Conservation (phyloP, 1,284 basidiomycete genomes). For the Rhodotorula sp. region DNA sequence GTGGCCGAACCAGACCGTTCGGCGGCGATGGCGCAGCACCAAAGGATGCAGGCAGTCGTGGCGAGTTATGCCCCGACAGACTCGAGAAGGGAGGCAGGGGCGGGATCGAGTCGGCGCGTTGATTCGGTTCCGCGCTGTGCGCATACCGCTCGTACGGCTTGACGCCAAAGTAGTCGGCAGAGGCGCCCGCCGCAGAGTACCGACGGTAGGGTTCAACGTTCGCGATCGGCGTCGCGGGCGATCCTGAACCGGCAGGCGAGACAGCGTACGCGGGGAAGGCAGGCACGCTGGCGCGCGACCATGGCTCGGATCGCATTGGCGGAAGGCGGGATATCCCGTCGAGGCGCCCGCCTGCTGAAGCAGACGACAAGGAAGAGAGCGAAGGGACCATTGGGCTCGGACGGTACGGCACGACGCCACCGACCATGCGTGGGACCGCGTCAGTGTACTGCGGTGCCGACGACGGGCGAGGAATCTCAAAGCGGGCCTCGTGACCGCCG, state of each 20-base stretch:
- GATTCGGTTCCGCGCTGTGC: not conserved
- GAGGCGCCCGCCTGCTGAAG: not conserved
- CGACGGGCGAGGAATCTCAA: not conserved
- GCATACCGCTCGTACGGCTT: conserved; percentile 14
- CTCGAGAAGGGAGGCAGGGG: not conserved
- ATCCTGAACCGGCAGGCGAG: conserved; percentile 10
- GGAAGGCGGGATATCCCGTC: not conserved
- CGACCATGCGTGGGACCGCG: not conserved
- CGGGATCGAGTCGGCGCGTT: not conserved
- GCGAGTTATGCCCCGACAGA: not conserved
- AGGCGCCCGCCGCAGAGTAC: not conserved
- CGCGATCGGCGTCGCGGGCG: not conserved
- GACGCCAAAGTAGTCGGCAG: conserved; percentile 21
- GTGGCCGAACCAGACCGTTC: not conserved
- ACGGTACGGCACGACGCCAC: not conserved
- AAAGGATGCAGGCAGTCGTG: not conserved
- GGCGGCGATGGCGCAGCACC: not conserved
- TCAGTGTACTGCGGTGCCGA: conserved; percentile 7
- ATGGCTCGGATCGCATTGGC: not conserved
- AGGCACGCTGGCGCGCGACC: conserved; percentile 5
- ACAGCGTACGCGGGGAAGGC: conserved; percentile 15
- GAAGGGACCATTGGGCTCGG: conserved; percentile 1
- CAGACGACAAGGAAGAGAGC: conserved; percentile 7
- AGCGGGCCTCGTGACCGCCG: not conserved
- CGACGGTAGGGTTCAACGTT: conserved; percentile 1